phyloP scores from a whole-genome alignment of 768 basidiomycete genomes.

The Leccinum pellstonianum region DNA sequence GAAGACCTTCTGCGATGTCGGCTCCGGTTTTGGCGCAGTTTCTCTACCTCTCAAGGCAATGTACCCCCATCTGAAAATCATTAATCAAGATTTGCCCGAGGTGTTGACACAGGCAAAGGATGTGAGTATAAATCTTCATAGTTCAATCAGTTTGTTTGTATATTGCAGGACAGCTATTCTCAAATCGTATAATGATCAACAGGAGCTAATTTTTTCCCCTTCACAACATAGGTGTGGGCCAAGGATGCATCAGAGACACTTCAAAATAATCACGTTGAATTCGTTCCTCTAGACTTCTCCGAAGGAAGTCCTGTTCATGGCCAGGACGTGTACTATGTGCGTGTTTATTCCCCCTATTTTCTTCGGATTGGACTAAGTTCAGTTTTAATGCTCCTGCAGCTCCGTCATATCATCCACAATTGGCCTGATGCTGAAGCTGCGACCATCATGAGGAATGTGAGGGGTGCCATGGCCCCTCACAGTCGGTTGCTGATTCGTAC shows the following conservation, averaged over 20 bases:
- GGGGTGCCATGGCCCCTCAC: slow-evolving; percentile 27
- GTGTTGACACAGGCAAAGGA: slow-evolving; percentile 23
- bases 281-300: background rate
- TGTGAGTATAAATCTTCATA: slow-evolving; percentile 3
- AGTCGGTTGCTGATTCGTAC: slow-evolving; percentile 36
- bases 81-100: slow-evolving; percentile 30
- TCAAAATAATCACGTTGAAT: background rate
- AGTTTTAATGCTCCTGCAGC: slow-evolving; percentile 8
- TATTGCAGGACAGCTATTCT: background rate
- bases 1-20: slow-evolving; percentile 29
- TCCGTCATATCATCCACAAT: slow-evolving; percentile 34
- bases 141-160: background rate
- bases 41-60: slow-evolving; percentile 26
- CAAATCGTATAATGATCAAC: background rate
- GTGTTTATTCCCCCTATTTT: background rate
- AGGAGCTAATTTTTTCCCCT: background rate
- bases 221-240: background rate
- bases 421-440: slow-evolving; percentile 36
- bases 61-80: slow-evolving; percentile 28
- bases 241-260: background rate
- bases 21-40: slow-evolving; percentile 29
- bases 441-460: slow-evolving; percentile 31
- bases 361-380: background rate
- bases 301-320: background rate
- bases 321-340: background rate